Evolutionary conservation across 345 rosid species (phyloP), one percentile per base, ranked within the genome.

Genomic region (Noccaea bulbosa): DNA sequence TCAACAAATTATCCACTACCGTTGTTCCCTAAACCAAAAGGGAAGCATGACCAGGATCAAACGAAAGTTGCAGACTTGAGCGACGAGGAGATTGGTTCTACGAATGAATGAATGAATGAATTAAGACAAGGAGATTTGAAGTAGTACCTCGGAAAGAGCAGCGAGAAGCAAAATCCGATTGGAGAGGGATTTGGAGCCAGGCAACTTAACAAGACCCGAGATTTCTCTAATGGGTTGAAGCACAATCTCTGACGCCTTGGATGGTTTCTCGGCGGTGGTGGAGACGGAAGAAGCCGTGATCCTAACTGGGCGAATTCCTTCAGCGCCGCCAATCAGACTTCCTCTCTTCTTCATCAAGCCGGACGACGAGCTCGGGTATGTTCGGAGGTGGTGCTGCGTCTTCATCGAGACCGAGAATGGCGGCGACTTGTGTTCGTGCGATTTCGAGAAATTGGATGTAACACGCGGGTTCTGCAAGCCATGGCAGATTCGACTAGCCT

Each of bases 101-200:
- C 9, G 39, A 37, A 37, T 20, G 22, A 20, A 20, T 20, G 39
- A 37, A 37, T 20, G 22, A 20, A 20, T 20, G 22, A 20, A 20
- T 20, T 20, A 37, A 1, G 11, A 37, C 0, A 2, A 38, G 3
- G 4, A 11, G 12, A 11, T 11, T 4, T 4, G 6, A 11, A 11
- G 6, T 41, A 1, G 30, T 27, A 88, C 94, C 94, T 88, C 88
- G 16, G 94, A 82, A 52, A 91, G 86, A 48, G 92, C 90, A 62
- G 97, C 94, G 17, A 88, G 92, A 35, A 91, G 97, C 71, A 91
- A 84, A 76, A 91, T 73, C 74, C 97, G 83, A 74, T 91, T 88
- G 30, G 97, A 90, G 4, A 90, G 81, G 0, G 97, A 90, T 79
- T 90, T 90, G 12, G 97, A 90, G 44, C 97, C 97, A 8, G 97